Base-by-base conservation (phyloP, 352 stramenopile genomes). In the Globisporangium lucens region DNA sequence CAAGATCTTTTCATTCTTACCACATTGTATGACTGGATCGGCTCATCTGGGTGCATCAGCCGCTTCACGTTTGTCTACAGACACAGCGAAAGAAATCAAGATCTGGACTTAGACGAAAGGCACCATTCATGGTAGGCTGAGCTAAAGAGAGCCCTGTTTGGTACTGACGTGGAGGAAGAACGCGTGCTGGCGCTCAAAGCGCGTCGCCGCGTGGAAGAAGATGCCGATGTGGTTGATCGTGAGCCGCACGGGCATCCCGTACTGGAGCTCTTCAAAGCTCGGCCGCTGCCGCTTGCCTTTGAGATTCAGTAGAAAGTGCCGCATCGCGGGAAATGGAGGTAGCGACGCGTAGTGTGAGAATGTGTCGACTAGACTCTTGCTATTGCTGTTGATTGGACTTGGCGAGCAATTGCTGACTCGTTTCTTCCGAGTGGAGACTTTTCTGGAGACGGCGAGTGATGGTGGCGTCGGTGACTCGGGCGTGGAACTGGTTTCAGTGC, bases 171-270 rank as follows among this genome's bases (percentile, higher is more conserved):
- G 77, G 33, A 89, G 70, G 46, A 83, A 89, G 9, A 76, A 61
- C 1, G 79, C 74, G 62, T 91, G 80, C 49, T 84, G 74, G 22
- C 75, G 71, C 67, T 91, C 83, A 53, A 91, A 85, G 12, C 67
- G 66, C 5, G 72, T 66, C 13, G 80, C 83, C 4, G 80, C 79
- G 27, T 80, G 78, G 56, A 81, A 86, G 59, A 89, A 89, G 4
- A 75, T 68, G n/a, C 77, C 79, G 46, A 89, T 69, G 49, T 86
- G 80, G 15, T 80, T 81, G 47, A 87, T 76, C 20, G 77, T 86
- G 56, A 86, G 75, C 69, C 80, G 87, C 56, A 73, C 58, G 7
- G 83, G 79, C 60, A 80, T 89, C 1, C 73, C 73, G 20, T 89
- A 76, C 29, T 76, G 60, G 10, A 89, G 71, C 62, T 85, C 70